Base-by-base conservation (phyloP, 2,329 filamentous ascomycete species). In the Harringtonia aguacate region DNA sequence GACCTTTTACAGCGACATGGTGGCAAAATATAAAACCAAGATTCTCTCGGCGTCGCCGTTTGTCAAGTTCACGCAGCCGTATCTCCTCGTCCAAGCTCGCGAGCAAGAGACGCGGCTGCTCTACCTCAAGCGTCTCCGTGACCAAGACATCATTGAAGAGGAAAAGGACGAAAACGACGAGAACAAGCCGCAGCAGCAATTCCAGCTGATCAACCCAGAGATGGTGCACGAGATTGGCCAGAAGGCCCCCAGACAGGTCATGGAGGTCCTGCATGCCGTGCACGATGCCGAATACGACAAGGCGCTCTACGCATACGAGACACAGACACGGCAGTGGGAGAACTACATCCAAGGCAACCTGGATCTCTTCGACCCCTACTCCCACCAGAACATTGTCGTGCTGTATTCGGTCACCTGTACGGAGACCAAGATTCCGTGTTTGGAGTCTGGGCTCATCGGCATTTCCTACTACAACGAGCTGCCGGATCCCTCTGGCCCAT, bases 241-340 rank as follows among this genome's bases (percentile, higher is more conserved):
- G 43, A 81, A 82, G 53, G 84, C 86, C 4, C 86, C 89, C 0
- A 79, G 79, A 36, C 87, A 94, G 57, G 86, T 95, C 28, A 88
- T 89, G 66, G 90, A 97, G 55, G 87, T 97, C 39, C 67, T 98
- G 8, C 88, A 92, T 58, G 92, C 92, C 20, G 89, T 95, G 13
- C 89, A 97, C 60, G 87, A 95, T 58, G 89, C 89, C 2, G 92
- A 98, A 61, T 95, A 97, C 55, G 89, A 98, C 59, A 94, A 92
- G 62, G 89, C 90, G 2, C 66, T 94, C 29, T 86, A 95, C 62
- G 88, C 89, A 54, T 98, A 97, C 58, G 79, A 88, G 59, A 95
- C 87, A 0, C 90, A 97, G 58, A 95, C 88, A 45, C 79, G 86
- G 27, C 89, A 95, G 53, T 98, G 92, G 92, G 92, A 98, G 58